Conservation (phyloP, 73 alveolate species). For the Paramecium bursaria region DNA sequence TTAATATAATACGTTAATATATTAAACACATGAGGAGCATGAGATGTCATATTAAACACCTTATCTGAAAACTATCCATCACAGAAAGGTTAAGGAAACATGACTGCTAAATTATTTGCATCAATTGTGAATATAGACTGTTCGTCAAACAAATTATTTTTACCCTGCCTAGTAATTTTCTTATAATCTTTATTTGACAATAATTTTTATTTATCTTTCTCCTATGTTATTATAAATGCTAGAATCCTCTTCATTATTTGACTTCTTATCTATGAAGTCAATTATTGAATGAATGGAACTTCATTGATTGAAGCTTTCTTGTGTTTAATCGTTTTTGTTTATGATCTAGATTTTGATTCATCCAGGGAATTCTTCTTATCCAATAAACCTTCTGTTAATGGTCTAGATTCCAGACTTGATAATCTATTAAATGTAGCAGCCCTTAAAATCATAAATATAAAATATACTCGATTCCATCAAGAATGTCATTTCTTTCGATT, state of each 20-base stretch:
- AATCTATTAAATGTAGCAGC: too few species aligned
- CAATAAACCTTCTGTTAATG: too few species aligned
- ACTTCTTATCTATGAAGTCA: slow-evolving; percentile 7
- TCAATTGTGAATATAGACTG: slow-evolving; percentile 1
- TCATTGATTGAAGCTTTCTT: too few species aligned
- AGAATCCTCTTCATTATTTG: slow-evolving; percentile 30
- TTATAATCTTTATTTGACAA: background rate
- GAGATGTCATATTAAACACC: slow-evolving; percentile 17
- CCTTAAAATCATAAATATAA: too few species aligned
- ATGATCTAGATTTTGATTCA: too few species aligned
- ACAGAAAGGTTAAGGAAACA: background rate
- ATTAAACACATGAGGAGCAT: slow-evolving; percentile 8
- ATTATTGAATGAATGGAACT: slow-evolving; percentile 44
- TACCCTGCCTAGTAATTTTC: background rate
- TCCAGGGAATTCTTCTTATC: too few species aligned
- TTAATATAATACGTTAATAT: background rate
- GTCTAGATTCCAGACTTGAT: too few species aligned
- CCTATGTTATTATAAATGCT: slow-evolving; percentile 23
- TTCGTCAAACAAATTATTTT: background rate
- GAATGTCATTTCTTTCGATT: too few species aligned
- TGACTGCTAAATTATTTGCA: background rate
- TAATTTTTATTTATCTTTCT: background rate
- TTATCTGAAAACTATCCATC: background rate
- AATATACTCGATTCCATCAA: too few species aligned
- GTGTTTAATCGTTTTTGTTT: too few species aligned